phyloP scores from a whole-genome alignment of 1,284 basidiomycete genomes.

The Stereum hirsutum region DNA sequence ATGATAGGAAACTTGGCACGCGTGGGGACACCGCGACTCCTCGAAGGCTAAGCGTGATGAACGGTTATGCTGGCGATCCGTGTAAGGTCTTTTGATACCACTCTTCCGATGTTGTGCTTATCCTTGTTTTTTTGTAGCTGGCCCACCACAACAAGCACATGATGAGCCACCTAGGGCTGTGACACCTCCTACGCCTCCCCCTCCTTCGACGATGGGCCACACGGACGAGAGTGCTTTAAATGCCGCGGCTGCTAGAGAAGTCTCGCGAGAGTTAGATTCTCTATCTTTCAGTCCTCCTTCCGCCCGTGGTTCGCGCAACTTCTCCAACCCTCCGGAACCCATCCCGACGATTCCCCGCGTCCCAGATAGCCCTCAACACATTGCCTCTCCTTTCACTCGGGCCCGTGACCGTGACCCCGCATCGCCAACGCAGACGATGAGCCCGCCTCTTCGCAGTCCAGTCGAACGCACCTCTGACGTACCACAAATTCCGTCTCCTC shows the following conservation, averaged over 20 bases:
- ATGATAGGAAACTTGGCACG: too few relatives aligned
- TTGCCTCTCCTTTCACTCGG: conserved; percentile 8
- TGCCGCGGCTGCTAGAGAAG: conserved; percentile 57
- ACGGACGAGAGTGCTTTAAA: conserved; percentile 36
- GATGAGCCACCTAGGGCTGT: neutral
- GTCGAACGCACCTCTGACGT: neutral
- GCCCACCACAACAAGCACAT: too few relatives aligned
- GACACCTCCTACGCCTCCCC: conserved; percentile 16
- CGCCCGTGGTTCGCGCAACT: conserved; percentile 11
- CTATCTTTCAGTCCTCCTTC: conserved; percentile 33
- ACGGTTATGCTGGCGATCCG: too few relatives aligned
- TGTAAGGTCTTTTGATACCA: too few relatives aligned
- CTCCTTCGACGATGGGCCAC: conserved; percentile 14
- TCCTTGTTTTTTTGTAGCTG: too few relatives aligned
- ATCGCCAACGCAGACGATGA: neutral
- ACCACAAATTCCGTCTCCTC: neutral
- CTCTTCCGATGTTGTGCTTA: too few relatives aligned
- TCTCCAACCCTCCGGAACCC: conserved; percentile 11
- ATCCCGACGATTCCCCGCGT: conserved; percentile 2
- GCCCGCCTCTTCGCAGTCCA: too few relatives aligned
- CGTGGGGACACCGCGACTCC: too few relatives aligned
- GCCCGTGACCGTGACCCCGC: conserved; percentile 8
- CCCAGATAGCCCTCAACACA: conserved; percentile 8
- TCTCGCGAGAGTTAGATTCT: conserved; percentile 53
- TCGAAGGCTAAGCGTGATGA: too few relatives aligned